Evolutionary conservation across 148 eudicot genomes (phyloP), one percentile per base, ranked within the genome.

Genomic region (Spergularia marina): DNA sequence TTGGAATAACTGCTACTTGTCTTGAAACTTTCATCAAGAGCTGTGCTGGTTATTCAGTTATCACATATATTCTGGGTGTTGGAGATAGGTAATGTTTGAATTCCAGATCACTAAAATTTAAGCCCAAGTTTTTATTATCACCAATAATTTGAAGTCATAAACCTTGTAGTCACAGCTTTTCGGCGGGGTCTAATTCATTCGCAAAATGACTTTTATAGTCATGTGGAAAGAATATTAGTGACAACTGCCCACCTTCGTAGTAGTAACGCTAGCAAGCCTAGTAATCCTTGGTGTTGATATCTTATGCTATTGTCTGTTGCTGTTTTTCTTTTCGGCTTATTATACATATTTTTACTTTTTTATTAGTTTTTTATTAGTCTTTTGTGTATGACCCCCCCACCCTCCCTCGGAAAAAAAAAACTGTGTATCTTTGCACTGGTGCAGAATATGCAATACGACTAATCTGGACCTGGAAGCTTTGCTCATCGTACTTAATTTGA

Each of bases 31-130:
- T 95, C 74, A 95, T 92, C 63, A 95, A 92, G 85, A 95, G 98
- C 72, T 95, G 98, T 84, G 98, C 98, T 74, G 98, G 98, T 53
- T 95, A 95, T 76, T 95, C 94, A 8, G 98, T 95, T 81, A 95
- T 95, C 74, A 95, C 98, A 34, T 95, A 95, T 80, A 95, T 95
- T 70, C 80, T 95, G 73, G 98, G 98, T 72, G 89, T 95, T 83
- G 98, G 98, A 77, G 98, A 95, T 87, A 92, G 97, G 98, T 94
- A 82, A 80, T 74, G 61, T 25, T 30, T 40, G 65, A 34, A 17
- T 71, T 59, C 44, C 51, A 20, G 30, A 51, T 23, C 59, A 14
- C 61, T 53, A 47, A 52, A 0, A 12, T 40, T 41, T 15, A 15
- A 64, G 55, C 69, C 51, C 30, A 25, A 39, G 41, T 58, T 53